phyloP scores from a whole-genome alignment of 139 green algal genomes.

The Picochlorum sp. region DNA sequence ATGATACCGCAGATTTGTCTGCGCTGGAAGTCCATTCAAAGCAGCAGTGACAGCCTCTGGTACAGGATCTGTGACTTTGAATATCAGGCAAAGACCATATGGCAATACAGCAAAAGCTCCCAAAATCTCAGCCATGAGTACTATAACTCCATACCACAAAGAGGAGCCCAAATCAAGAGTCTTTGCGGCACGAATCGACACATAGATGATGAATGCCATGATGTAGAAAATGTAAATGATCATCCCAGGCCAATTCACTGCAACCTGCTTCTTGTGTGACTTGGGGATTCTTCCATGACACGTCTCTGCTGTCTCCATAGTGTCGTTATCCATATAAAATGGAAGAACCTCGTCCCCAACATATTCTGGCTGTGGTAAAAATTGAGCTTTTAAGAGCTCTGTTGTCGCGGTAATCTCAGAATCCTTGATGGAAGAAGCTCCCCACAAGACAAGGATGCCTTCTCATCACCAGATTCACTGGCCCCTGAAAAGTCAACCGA shows the following conservation, averaged over 20 bases:
- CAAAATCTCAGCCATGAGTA: slow-evolving; percentile 42
- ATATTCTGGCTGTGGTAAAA: slow-evolving; percentile 11
- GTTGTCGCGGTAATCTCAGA: slow-evolving; percentile 4
- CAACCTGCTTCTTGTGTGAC: slow-evolving; percentile 16
- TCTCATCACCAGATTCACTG: slow-evolving; percentile 5
- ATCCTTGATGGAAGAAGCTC: not conserved
- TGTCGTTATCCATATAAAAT: slow-evolving; percentile 14
- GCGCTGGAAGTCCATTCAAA: slow-evolving; percentile 9
- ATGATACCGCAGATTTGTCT: slow-evolving; percentile 38
- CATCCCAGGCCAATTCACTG: slow-evolving; percentile 35
- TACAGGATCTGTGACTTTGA: slow-evolving; percentile 20
- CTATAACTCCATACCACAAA: slow-evolving; percentile 35
- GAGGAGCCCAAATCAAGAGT: slow-evolving; percentile 42
- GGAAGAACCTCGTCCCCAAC: slow-evolving; percentile 23
- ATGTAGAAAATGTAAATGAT: slow-evolving; percentile 30
- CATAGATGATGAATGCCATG: slow-evolving; percentile 39
- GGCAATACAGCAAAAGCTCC: slow-evolving; percentile 42
- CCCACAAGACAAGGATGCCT: not conserved
- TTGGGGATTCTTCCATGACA: slow-evolving; percentile 14
- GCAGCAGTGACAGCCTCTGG: not conserved
- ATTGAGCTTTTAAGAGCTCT: slow-evolving; percentile 5
- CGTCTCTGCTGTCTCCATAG: not conserved
- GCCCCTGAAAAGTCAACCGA: not conserved
- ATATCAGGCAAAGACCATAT: slow-evolving; percentile 35
- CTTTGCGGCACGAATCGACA: slow-evolving; percentile 36